Conservation (phyloP, 768 basidiomycete genomes). For the Leccinellum luteum region DNA sequence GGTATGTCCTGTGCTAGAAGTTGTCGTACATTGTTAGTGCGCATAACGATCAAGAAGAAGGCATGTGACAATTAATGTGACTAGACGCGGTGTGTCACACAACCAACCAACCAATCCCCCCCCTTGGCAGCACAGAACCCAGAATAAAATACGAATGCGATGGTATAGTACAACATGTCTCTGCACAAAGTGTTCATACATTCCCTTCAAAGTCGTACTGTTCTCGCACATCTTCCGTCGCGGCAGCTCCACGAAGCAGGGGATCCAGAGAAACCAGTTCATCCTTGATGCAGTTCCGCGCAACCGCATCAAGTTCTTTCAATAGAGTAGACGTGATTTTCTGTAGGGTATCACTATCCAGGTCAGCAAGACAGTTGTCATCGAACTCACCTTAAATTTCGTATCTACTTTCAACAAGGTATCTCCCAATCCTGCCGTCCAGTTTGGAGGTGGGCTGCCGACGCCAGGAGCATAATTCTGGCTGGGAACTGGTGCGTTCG, state of each 20-base stretch:
- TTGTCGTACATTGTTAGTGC: constrained; percentile 27
- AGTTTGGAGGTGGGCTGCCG: constrained; percentile 54
- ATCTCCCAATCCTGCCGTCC: constrained; percentile 66
- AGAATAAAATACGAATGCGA: constrained; percentile 6
- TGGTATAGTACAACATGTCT: constrained; percentile 24
- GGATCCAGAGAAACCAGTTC: constrained; percentile 83
- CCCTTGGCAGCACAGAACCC: background rate
- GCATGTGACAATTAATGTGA: constrained; percentile 24
- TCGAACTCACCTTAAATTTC: constrained; percentile 70
- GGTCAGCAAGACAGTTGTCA: background rate
- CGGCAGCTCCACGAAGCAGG: constrained; percentile 57
- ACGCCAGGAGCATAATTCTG: constrained; percentile 33
- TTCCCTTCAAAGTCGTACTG: constrained; percentile 44
- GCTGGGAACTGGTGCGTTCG: constrained; percentile 40
- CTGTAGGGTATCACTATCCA: constrained; percentile 37
- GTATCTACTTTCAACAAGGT: constrained; percentile 77
- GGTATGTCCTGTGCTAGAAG: constrained; percentile 38
- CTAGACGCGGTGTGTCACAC: constrained; percentile 22
- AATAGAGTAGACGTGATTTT: constrained; percentile 79
- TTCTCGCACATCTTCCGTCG: constrained; percentile 36
- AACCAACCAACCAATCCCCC: too few species aligned
- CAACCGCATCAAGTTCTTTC: constrained; percentile 83
- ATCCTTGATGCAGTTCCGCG: constrained; percentile 76
- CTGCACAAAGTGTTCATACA: constrained; percentile 24
- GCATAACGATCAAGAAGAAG: constrained; percentile 15